Percentiles rank a stretch among this genome's conserved stretches.
phyloP scores from a whole-genome alignment of 2,329 filamentous ascomycete species.

The Colletotrichum chrysophilum region DNA sequence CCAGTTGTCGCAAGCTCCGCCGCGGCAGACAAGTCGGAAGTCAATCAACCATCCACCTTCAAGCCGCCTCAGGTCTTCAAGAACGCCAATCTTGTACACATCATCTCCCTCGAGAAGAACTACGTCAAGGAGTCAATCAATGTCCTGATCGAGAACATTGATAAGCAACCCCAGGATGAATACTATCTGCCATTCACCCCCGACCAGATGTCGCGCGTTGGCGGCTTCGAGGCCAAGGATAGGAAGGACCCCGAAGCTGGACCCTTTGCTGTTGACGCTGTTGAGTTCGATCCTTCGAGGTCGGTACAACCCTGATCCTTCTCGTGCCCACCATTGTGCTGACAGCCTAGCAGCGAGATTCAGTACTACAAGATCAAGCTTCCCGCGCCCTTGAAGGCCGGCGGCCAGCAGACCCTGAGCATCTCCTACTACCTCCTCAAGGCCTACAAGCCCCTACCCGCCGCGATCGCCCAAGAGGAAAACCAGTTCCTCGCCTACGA shows the following conservation, averaged over 20 bases:
- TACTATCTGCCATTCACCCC: constrained; percentile 91
- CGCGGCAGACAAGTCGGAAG: constrained; percentile 51
- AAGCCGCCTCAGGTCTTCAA: constrained; percentile 90
- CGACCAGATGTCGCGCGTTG: constrained; percentile 76
- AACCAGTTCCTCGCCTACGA: constrained; percentile 86
- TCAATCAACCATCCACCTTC: constrained; percentile 70
- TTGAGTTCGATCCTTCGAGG: constrained; percentile 68
- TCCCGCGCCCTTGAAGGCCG: constrained; percentile 75
- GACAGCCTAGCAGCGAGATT: constrained; percentile 55
- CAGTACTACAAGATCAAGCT: constrained; percentile 89
- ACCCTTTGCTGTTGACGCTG: constrained; percentile 72
- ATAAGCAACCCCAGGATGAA: constrained; percentile 78
- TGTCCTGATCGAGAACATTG: constrained; percentile 90
- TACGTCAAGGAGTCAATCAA: constrained; percentile 92
- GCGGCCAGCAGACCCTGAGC: constrained; percentile 81
- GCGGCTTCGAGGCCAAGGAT: constrained; percentile 89
- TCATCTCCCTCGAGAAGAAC: constrained; percentile 90
- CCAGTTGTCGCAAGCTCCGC: constrained; percentile 43
- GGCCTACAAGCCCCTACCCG: constrained; percentile 80
- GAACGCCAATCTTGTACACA: constrained; percentile 89
- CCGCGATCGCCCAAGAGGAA: constrained; percentile 81
- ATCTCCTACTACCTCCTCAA: constrained; percentile 86
- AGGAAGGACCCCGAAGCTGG: constrained; percentile 77
- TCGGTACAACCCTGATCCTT: constrained; percentile 33
- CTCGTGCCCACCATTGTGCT: neutral